These are phyloP conservation scores for Cryptosporidium sp. DNA, from an alignment of 169 alveolate genomes.

Conservation along the genomic window DNA sequence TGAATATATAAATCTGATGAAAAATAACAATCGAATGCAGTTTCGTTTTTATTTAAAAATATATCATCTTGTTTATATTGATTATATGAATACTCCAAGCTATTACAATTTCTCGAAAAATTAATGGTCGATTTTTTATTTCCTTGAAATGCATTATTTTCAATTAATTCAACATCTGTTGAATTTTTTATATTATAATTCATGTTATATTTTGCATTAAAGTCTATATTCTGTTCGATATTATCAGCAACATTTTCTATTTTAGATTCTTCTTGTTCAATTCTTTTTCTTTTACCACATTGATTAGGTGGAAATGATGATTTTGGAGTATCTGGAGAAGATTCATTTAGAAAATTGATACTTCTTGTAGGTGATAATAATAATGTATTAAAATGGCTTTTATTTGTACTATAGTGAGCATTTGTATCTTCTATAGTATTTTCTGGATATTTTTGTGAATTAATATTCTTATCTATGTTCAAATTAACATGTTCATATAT, in stretches of 20 bases:
- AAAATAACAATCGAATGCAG: neutral
- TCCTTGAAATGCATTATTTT: neutral
- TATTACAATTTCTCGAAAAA: neutral
- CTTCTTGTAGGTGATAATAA: neutral
- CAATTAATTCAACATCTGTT: neutral
- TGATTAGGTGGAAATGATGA: neutral
- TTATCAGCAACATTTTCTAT: neutral
- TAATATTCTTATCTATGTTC: neutral
- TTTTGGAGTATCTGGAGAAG: neutral
- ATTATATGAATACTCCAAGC: neutral
- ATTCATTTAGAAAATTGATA: neutral
- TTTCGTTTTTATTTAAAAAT: neutral
- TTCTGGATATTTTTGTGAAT: neutral
- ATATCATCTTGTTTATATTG: neutral
- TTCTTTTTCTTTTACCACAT: neutral
- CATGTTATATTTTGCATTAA: neutral
- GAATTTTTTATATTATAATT: too few relatives aligned
- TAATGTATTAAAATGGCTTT: neutral
- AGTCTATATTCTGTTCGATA: neutral
- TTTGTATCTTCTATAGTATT: neutral
- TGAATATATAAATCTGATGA: neutral
- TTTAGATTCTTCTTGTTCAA: neutral
- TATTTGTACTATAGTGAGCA: too few relatives aligned
- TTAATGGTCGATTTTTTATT: neutral
- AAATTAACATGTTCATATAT: neutral